phyloP scores from a whole-genome alignment of 805 yeast genomes.

The Hanseniaspora nectarophila region DNA sequence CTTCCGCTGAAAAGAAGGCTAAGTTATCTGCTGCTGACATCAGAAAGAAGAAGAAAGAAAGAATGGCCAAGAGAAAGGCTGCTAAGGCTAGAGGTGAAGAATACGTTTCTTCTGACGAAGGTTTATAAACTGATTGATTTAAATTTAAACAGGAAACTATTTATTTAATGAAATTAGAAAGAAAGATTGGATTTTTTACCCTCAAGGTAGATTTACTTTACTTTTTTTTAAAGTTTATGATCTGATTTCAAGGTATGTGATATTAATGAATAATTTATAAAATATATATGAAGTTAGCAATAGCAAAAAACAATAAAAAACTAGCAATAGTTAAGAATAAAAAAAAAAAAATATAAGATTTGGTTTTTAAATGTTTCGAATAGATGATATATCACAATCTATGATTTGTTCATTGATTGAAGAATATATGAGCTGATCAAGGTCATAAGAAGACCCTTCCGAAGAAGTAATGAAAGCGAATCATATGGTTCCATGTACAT shows the following conservation, averaged over 20 bases:
- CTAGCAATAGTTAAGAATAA: slow-evolving; percentile 2
- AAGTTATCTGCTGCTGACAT: slow-evolving; percentile 97
- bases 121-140: slow-evolving; percentile 38
- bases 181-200: not conserved
- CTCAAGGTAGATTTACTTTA: not conserved
- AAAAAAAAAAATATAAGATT: not conserved
- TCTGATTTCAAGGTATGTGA: not conserved
- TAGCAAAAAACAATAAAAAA: not conserved
- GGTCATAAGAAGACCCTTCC: no score
- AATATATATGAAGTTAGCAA: not conserved
- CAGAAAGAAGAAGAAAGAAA: slow-evolving; percentile 99
- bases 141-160: not conserved
- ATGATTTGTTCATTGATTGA: no score
- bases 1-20: slow-evolving; percentile 87
- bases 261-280: not conserved
- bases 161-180: not conserved
- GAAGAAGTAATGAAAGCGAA: no score
- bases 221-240: not conserved
- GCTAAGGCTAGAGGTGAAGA: slow-evolving; percentile 98
- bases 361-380: not conserved
- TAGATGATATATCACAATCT: no score
- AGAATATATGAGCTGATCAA: no score
- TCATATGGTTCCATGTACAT: no score
- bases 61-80: slow-evolving; percentile 99
- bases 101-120: slow-evolving; percentile 87